These are phyloP conservation scores for Babesia divergens DNA, from an alignment of 169 alveolate genomes.

Conservation along the genomic window DNA sequence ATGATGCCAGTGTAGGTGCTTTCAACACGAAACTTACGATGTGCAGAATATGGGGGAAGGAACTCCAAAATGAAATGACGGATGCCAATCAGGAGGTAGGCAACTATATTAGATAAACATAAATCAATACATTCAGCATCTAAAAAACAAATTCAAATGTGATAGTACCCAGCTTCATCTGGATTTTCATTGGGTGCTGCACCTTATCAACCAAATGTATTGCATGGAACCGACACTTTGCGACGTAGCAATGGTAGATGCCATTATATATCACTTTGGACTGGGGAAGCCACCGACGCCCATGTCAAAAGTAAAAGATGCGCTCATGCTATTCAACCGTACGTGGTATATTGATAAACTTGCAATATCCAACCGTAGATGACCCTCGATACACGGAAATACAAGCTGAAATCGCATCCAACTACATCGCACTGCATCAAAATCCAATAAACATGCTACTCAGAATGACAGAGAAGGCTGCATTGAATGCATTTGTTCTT, in stretches of 20 bases:
- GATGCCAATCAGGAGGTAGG: too few relatives aligned
- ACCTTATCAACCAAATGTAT: conserved; percentile 14
- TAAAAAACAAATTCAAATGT: neutral
- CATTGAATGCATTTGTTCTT: conserved; percentile 26
- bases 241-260: conserved; percentile 38
- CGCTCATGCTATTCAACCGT: neutral
- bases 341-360: too few relatives aligned
- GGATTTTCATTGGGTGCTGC: conserved; percentile 28
- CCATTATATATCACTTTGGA: conserved; percentile 10
- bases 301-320: neutral
- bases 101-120: too few relatives aligned
- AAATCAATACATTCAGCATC: too few relatives aligned
- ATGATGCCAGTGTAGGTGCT: neutral
- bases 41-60: too few relatives aligned
- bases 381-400: neutral
- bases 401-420: conserved; percentile 37
- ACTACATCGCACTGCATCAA: conserved; percentile 55
- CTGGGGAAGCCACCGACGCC: neutral
- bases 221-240: conserved; percentile 23
- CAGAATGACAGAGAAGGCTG: conserved; percentile 29
- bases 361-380: too few relatives aligned
- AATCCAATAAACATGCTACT: conserved; percentile 59
- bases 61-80: too few relatives aligned
- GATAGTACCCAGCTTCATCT: neutral
- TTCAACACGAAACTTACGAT: too few relatives aligned